Evolutionary conservation across 2,329 filamentous ascomycete species (phyloP), one percentile per base, ranked within the genome.

Genomic region (Lomentospora prolificans): DNA sequence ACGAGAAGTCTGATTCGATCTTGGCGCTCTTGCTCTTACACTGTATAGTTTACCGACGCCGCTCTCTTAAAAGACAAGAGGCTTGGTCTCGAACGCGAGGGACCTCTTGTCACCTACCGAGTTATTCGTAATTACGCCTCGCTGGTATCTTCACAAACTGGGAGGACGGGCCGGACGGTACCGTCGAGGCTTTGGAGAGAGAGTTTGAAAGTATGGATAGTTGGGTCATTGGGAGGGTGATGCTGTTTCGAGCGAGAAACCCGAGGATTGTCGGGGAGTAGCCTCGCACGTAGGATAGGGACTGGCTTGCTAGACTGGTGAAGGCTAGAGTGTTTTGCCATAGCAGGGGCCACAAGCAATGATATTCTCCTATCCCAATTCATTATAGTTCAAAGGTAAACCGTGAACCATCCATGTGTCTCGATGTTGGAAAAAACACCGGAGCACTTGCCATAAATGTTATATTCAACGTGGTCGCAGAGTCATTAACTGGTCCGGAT

Each of bases 1-100:
- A 68, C 68, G 3, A 57, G 69, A 22, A 56, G 50, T 77, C 72
- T 59, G 69, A 73, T 59, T 72, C 71, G 1, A 70, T 78, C 53
- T 60, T 57, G 30, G 46, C 60, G 14, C 61, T 61, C 28, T 60
- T 64, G 57, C 57, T 65, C 7, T 58, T 66, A 10, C 64, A 67
- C 57, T 66, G 65, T 55, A 53, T 66, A n/a, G n/a, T n/a, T n/a
- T 3, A 57, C 64, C 4, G 61, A 60, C 1, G 57, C 62, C 0
- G 44, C 61, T 0, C 60, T 59, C 7, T 41, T 51, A 7, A 66
- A 66, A 51, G 57, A 48, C 25, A 25, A 54, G 22, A n/a, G 58
- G 55, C 22, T 17, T 61, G 25, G 39, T 57, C 6, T 19, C 24
- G 30, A 41, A 41, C 31, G 54, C 41, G 9, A 24, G 39, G 36